Evolutionary conservation across 1,284 basidiomycete species (phyloP).

Genomic region (Rhodofomes roseus): DNA sequence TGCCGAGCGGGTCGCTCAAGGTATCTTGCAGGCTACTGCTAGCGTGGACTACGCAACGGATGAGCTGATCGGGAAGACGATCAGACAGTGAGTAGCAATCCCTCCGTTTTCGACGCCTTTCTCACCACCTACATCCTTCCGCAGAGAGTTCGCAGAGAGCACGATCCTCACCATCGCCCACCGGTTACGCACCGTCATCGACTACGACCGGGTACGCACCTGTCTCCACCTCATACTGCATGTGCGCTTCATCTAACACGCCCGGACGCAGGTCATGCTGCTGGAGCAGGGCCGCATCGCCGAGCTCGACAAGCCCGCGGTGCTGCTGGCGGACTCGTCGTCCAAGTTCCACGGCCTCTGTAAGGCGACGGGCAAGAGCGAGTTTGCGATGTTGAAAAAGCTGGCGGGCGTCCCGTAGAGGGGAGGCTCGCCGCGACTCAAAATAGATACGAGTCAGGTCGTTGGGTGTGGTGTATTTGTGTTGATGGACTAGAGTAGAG

Average conservation of each 20-base stretch:
- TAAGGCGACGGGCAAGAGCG: conserved; percentile 76
- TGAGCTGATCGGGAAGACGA: conserved; percentile 71
- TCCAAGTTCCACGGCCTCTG: conserved; percentile 80
- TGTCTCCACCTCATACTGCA: neutral
- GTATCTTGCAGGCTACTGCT: conserved; percentile 7
- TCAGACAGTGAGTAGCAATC: conserved; percentile 53
- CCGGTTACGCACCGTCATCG: conserved; percentile 61
- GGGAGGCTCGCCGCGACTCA: neutral
- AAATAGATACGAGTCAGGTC: no score
- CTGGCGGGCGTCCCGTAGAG: conserved; percentile 42
- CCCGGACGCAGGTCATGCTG: conserved; percentile 63
- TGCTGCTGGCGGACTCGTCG: conserved; percentile 59
- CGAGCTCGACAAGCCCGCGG: conserved; percentile 66
- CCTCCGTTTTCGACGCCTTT: conserved; percentile 3
- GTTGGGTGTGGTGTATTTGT: no score
- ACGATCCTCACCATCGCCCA: conserved; percentile 64
- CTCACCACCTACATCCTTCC: neutral
- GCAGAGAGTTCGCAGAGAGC: conserved; percentile 35
- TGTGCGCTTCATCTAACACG: conserved; percentile 1
- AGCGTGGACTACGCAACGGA: conserved; percentile 79
- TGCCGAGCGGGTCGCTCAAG: neutral
- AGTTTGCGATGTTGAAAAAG: conserved; percentile 71
- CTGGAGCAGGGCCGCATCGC: conserved; percentile 80
- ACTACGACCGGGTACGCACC: conserved; percentile 46
- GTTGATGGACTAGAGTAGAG: no score